Conservation (phyloP, 2,329 filamentous ascomycete species). For the Stagonosporopsis chrysanthemi region DNA sequence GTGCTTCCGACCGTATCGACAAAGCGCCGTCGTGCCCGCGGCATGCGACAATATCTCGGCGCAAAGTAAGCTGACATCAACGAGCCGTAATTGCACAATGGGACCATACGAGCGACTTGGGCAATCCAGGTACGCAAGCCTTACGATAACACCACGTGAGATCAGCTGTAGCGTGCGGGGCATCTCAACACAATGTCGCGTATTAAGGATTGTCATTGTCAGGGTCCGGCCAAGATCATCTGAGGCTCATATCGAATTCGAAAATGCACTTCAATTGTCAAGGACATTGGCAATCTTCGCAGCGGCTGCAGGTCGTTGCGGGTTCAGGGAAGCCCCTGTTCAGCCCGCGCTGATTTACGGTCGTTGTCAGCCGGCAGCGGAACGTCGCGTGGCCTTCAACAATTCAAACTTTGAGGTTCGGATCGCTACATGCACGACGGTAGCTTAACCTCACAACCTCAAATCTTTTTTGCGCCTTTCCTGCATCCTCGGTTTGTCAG, state of each 20-base stretch:
- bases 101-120: conserved; percentile 26
- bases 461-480: conserved; percentile 13
- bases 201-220: conserved; percentile 1
- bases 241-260: not conserved
- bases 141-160: conserved; percentile 8
- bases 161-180: conserved; percentile 31
- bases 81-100: conserved; percentile 5
- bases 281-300: not conserved
- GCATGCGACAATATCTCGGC: conserved; percentile 30
- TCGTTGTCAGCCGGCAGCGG: conserved; percentile 24
- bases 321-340: conserved; percentile 9
- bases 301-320: conserved; percentile 4
- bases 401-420: conserved; percentile 22
- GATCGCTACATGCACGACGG: conserved; percentile 36
- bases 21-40: conserved; percentile 32
- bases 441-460: conserved; percentile 32
- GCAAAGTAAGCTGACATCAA: conserved; percentile 26
- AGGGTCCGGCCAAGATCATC: not conserved
- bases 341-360: conserved; percentile 6
- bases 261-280: not conserved
- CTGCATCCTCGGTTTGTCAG: not conserved
- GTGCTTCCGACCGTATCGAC: conserved; percentile 3
- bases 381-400: conserved; percentile 17
- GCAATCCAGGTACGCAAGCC: conserved; percentile 19
- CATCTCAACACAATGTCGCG: conserved; percentile 14